Evolutionary conservation across 257 asterid species (phyloP), one percentile per base, ranked within the genome.

Genomic region (Nicotiana paniculata): DNA sequence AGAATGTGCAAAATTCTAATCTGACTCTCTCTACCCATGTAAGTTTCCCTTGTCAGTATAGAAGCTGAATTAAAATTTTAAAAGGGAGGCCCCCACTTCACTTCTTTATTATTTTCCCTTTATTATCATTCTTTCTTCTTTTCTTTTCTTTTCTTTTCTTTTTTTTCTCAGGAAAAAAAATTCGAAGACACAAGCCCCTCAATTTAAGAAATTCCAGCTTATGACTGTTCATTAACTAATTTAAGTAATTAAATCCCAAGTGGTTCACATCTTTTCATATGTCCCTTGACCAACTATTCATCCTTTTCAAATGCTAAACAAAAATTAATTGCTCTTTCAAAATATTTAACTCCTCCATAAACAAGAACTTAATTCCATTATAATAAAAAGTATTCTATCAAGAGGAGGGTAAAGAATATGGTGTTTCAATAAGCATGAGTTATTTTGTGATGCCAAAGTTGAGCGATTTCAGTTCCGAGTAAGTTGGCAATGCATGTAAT

Each of bases 1-100:
- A 87, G 87, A 89, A 81, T 85, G 97, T 91, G 96, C 91, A 89
- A 86, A 90, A 89, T 91, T 89, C 92, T 83, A 86, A 86, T 90
- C 85, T 86, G 90, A 89, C 88, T 85, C 51, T 43, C 11, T 79
- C 51, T 28, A 17, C 55, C n/a, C 83, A 83, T 83, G 65, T 87
- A 89, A 82, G 86, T 84, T 89, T 84, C 87, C 86, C 86, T 66
- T 62, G 80, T 69, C 84, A 86, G 77, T 26, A 33, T 65, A 33
- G 62, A 82, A 76, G 53, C 32, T 57, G 18, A 33, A 65, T 74
- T 24, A 11, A 54, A n/a, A 28, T 37, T 30, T 53, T 5, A 57
- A 43, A 43, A 15, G 51, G 72, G 48, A 26, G 65, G 80, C 74
- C 81, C 80, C 85, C 76, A 55, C 75, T 55, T 28, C 55, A 15